phyloP scores from a whole-genome alignment of 768 basidiomycete genomes.

The Pleurotus pulmonarius region DNA sequence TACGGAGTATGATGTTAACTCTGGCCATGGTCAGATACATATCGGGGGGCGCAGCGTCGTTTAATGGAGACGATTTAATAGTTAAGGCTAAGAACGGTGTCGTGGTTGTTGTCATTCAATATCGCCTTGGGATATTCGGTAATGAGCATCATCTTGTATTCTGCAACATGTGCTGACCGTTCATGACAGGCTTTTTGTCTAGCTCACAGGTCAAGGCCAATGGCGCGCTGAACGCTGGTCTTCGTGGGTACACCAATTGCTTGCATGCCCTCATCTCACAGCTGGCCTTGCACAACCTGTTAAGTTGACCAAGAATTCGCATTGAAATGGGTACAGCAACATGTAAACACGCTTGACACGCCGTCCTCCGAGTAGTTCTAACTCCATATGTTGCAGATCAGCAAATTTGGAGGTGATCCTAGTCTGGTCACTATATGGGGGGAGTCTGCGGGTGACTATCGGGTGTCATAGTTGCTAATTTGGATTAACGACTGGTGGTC shows the following conservation, averaged over 20 bases:
- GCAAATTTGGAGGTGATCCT: constrained; percentile 11
- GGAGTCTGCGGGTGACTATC: constrained; percentile 14
- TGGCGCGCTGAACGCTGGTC: constrained; percentile 1
- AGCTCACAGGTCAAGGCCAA: constrained; percentile 8
- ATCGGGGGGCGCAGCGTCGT: neutral
- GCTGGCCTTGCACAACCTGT: neutral
- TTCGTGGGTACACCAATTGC: neutral
- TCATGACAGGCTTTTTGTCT: neutral
- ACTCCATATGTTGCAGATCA: neutral
- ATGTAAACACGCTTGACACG: too few species aligned
- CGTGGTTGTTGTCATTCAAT: neutral
- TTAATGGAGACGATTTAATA: neutral
- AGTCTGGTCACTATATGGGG: constrained; percentile 21
- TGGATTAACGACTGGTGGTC: too few species aligned
- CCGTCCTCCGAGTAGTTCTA: too few species aligned
- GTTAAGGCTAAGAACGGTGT: neutral
- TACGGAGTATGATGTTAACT: too few species aligned
- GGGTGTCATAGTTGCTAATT: too few species aligned
- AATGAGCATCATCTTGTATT: neutral
- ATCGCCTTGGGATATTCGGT: constrained; percentile 6
- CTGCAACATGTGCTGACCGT: neutral
- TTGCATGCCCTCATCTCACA: neutral
- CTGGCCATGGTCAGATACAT: neutral
- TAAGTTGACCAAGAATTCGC: constrained; percentile 2
- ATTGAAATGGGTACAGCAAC: constrained; percentile 1